Evolutionary conservation across 2,329 filamentous ascomycete genomes (phyloP), one percentile per base, ranked within the genome.

Genomic region (Sclerotinia borealis): DNA sequence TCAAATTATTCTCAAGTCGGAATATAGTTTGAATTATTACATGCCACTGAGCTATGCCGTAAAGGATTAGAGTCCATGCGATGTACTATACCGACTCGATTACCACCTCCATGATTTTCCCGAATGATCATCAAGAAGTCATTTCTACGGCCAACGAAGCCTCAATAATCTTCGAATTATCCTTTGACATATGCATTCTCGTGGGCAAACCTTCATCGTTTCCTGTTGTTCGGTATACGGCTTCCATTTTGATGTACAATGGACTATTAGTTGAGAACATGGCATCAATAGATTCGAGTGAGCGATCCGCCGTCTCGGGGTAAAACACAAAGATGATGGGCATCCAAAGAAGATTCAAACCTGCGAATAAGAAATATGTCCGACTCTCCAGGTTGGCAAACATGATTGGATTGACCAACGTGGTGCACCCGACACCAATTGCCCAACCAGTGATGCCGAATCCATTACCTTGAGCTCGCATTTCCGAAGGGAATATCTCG

Each of bases 381-480:
- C 77, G 76, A 66, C 76, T 80, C 64, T 76, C 74, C 27, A 83
- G 68, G n/a, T 72, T 72, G 48, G 69, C 73, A 64, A 84, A 80
- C 77, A 84, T 81, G 70, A 83, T 80, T 31, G 79, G 80, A 67
- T 74, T 84, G 65, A 83, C 78, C 52, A 84, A 75, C 2, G 77
- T 77, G 1, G 82, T 83, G 79, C 80, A 79, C 41, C 82, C 82
- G 10, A 81, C 79, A 43, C 82, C 83, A 63, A 84, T 78, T 22
- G 83, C 82, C 83, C 83, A 86, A 1, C 83, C 82, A 2, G 81
- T 81, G 64, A 86, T 83, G 22, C 80, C 80, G 66, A 85, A 84
- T 9, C 81, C 81, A 69, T 85, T 83, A 9, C 83, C 84, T 69
- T 85, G 80, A n/a, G 83, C 82, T 27, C 83, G 78, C 59, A 85